These are phyloP conservation scores for Nicotiana attenuata DNA, from an alignment of 257 asterid genomes.

Conservation along the genomic window DNA sequence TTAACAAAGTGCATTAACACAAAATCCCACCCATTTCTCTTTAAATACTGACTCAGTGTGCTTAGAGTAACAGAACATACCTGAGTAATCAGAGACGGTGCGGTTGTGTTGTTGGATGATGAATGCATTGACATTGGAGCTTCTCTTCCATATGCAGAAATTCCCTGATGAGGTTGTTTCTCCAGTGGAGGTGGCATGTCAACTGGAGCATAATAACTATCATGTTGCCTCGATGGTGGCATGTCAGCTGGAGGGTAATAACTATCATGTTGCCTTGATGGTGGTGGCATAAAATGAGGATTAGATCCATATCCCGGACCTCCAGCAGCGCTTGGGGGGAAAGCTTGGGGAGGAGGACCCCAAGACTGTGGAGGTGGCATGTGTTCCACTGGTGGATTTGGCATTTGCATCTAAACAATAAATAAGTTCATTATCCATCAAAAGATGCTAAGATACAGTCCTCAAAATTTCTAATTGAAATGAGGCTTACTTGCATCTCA, in stretches of 20 bases:
- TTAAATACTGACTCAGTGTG: background rate
- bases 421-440: background rate
- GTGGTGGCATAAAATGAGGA: constrained; percentile 59
- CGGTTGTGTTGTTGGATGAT: constrained; percentile 59
- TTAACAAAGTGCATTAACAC: background rate
- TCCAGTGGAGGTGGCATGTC: constrained; percentile 62
- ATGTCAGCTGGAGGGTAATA: constrained; percentile 63
- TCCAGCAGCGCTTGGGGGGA: constrained; percentile 45
- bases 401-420: constrained; percentile 55
- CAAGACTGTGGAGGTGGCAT: constrained; percentile 71
- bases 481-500: constrained; percentile 69
- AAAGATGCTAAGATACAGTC: background rate
- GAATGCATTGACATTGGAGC: constrained; percentile 52
- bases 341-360: constrained; percentile 83
- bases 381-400: constrained; percentile 54
- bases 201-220: constrained; percentile 57
- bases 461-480: background rate
- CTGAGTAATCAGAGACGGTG: constrained; percentile 78
- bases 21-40: background rate
- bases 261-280: constrained; percentile 67
- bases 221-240: constrained; percentile 74
- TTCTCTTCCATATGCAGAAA: constrained; percentile 82
- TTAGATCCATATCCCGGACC: constrained; percentile 64
- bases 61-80: constrained; percentile 25
- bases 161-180: constrained; percentile 80